These are phyloP conservation scores for Ophiostoma montium DNA, from an alignment of 2,329 filamentous ascomycete species.

Conservation along the genomic window DNA sequence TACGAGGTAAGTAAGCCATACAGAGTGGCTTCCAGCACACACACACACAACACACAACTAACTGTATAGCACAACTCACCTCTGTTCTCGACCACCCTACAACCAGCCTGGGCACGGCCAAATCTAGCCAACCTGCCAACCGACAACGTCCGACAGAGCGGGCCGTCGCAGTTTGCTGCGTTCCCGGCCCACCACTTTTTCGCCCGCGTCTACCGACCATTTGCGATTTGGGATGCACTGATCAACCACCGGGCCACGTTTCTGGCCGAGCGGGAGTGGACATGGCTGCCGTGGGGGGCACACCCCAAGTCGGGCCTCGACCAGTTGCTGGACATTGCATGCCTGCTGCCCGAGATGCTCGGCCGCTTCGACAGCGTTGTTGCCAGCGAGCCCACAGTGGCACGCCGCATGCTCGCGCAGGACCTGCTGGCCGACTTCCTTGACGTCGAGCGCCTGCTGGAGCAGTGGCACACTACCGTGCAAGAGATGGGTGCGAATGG, in stretches of 20 bases:
- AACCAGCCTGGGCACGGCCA: slow-evolving; percentile 24
- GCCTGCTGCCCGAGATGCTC: slow-evolving; percentile 33
- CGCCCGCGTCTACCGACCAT: slow-evolving; percentile 37
- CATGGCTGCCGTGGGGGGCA: slow-evolving; percentile 33
- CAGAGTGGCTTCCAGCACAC: no score
- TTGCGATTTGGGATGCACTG: slow-evolving; percentile 32
- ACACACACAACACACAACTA: not conserved
- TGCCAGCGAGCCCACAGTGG: slow-evolving; percentile 24
- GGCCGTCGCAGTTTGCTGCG: slow-evolving; percentile 30
- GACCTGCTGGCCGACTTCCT: slow-evolving; percentile 34
- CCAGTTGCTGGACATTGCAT: slow-evolving; percentile 35
- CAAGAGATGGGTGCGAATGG: slow-evolving; percentile 14
- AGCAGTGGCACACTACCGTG: slow-evolving; percentile 30
- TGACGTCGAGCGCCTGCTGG: slow-evolving; percentile 32
- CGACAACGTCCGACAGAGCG: slow-evolving; percentile 26
- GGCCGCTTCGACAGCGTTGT: slow-evolving; percentile 29
- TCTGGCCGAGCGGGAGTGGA: slow-evolving; percentile 38
- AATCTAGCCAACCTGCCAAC: slow-evolving; percentile 15
- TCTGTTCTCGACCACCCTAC: slow-evolving; percentile 19
- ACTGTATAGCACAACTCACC: slow-evolving; percentile 30
- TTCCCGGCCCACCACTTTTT: slow-evolving; percentile 47
- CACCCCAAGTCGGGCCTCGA: slow-evolving; percentile 39
- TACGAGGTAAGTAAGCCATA: no score
- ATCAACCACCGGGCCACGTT: slow-evolving; percentile 36
- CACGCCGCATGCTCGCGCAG: slow-evolving; percentile 30